A percentile compares a stretch with the other conserved stretches of the same genome.
Conservation (phyloP, 148 eudicot genomes). For the Rhododendron henanense region DNA sequence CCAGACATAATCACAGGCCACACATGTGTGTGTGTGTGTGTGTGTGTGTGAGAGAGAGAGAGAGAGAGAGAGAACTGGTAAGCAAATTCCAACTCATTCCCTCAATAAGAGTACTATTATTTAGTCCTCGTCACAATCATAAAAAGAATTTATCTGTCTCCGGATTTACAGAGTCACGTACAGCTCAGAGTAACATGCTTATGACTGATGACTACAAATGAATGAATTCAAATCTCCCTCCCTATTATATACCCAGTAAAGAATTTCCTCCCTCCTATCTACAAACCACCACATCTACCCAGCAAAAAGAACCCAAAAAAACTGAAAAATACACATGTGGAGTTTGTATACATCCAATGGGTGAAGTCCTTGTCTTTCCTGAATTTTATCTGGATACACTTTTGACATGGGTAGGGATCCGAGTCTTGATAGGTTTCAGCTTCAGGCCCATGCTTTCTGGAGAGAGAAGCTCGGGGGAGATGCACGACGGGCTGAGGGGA, state of each 20-base stretch:
- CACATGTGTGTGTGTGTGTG: too few species aligned
- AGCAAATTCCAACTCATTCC: neutral
- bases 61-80: neutral
- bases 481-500: constrained; percentile 74
- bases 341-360: neutral
- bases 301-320: constrained; percentile 1
- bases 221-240: constrained; percentile 17
- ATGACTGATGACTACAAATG: constrained; percentile 27
- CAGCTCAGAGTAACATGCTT: constrained; percentile 12
- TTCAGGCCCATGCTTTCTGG: constrained; percentile 98
- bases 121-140: constrained; percentile 6
- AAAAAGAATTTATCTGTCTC: neutral
- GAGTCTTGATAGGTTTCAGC: constrained; percentile 93
- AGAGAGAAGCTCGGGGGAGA: constrained; percentile 88
- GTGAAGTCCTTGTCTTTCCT: neutral
- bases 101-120: neutral
- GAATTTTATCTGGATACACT: constrained; percentile 7
- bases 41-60: neutral
- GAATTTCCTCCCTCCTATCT: constrained; percentile 19
- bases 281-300: constrained; percentile 14
- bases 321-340: neutral
- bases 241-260: constrained; percentile 18
- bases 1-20: neutral
- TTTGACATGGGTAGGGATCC: constrained; percentile 28
- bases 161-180: constrained; percentile 8